These are phyloP conservation scores for Athelia sp. DNA, from an alignment of 1,284 basidiomycete genomes.

Conservation along the genomic window DNA sequence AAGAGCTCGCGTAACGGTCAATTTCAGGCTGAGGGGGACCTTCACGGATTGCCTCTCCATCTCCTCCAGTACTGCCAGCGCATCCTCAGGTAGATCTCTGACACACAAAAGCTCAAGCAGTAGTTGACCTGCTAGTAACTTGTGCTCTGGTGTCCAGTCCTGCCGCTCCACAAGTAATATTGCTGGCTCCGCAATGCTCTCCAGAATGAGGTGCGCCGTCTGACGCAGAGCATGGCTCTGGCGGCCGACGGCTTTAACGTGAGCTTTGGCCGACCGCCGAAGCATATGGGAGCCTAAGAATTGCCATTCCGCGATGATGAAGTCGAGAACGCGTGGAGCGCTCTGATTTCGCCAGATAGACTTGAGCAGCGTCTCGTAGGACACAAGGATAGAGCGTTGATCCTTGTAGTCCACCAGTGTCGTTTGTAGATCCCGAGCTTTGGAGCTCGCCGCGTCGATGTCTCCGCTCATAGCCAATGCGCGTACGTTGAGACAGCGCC, in stretches of 20 bases:
- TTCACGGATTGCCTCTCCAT: conserved; percentile 32
- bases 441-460: conserved; percentile 24
- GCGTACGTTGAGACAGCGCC: conserved; percentile 28
- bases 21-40: conserved; percentile 22
- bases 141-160: conserved; percentile 20
- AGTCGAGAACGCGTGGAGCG: conserved; percentile 35
- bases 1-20: conserved; percentile 40
- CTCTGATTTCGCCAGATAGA: conserved; percentile 32
- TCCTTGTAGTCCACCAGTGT: conserved; percentile 13
- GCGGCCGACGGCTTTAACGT: conserved; percentile 9
- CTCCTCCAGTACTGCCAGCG: conserved; percentile 37
- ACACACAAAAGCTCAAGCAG: conserved; percentile 35
- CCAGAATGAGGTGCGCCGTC: conserved; percentile 26
- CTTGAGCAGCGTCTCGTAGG: conserved; percentile 36
- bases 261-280: conserved; percentile 10
- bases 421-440: conserved; percentile 19
- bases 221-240: conserved; percentile 23
- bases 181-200: conserved; percentile 30
- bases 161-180: conserved; percentile 25
- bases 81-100: conserved; percentile 28
- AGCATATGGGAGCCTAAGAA: conserved; percentile 27
- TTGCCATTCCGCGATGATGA: conserved; percentile 39
- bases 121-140: conserved; percentile 29
- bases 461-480: conserved; percentile 30
- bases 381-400: conserved; percentile 20